Evolutionary conservation across 345 rosid species (phyloP).

Genomic region (Acer saccharum): DNA sequence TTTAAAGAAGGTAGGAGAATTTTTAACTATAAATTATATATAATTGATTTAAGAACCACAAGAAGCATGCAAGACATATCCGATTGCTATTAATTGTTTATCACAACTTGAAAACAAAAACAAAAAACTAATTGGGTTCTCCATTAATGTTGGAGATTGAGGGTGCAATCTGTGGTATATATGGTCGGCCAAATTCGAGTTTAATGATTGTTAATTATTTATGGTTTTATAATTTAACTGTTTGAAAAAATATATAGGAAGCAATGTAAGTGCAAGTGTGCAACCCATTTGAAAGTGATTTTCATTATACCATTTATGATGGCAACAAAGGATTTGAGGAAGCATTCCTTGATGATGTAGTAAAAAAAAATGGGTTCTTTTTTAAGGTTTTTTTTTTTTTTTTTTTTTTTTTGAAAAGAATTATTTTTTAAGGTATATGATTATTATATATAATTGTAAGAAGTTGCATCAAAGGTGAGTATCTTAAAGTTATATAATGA

Average conservation of each 20-base stretch:
- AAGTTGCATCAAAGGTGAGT: slow-evolving; percentile 18
- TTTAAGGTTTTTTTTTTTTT: background rate
- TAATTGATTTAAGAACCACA: background rate
- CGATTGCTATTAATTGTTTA: background rate
- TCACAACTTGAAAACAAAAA: background rate
- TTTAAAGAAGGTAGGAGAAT: too few species aligned
- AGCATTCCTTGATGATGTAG: background rate
- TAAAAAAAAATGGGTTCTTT: background rate
- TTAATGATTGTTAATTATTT: slow-evolving; percentile 5
- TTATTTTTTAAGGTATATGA: background rate
- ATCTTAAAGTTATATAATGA: slow-evolving; percentile 24
- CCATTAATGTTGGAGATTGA: slow-evolving; percentile 21
- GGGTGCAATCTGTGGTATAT: slow-evolving; percentile 16
- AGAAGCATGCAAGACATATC: background rate
- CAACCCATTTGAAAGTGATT: background rate
- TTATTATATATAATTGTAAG: background rate
- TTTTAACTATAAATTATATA: too few species aligned
- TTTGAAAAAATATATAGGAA: too few species aligned
- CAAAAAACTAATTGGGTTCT: slow-evolving; percentile 18
- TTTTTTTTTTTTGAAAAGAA: too few species aligned
- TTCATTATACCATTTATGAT: slow-evolving; percentile 5
- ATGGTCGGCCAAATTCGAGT: slow-evolving; percentile 36
- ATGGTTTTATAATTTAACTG: too few species aligned
- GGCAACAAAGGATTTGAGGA: background rate
- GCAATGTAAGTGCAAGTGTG: too few species aligned